These are phyloP conservation scores for Physcomitrium patens DNA, from an alignment of 225 moss, liverwort and hornwort species.

Conservation along the genomic window DNA sequence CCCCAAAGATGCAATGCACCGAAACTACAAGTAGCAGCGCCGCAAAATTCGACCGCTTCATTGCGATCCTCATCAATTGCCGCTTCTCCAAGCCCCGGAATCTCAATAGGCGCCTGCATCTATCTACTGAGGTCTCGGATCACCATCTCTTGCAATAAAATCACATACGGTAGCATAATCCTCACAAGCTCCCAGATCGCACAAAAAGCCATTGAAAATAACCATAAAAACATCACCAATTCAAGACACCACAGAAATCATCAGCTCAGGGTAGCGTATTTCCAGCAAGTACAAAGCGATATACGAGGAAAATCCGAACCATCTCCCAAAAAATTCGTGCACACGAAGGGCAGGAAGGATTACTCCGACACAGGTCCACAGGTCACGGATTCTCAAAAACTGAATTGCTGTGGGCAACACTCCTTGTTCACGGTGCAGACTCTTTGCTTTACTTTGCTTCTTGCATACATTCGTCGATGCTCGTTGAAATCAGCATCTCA, in stretches of 20 bases:
- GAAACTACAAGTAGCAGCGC: slow-evolving; percentile 26
- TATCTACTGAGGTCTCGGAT: neutral
- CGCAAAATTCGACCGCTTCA: slow-evolving; percentile 28
- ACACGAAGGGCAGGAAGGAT: too few relatives aligned
- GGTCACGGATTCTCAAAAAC: too few relatives aligned
- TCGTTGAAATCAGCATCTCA: too few relatives aligned
- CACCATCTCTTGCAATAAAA: neutral
- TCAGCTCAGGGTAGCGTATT: too few relatives aligned
- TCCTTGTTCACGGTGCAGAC: too few relatives aligned
- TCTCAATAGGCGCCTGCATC: slow-evolving; percentile 24
- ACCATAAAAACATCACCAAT: neutral
- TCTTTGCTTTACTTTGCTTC: too few relatives aligned
- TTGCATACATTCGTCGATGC: too few relatives aligned
- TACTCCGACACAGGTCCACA: too few relatives aligned
- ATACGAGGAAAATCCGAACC: too few relatives aligned
- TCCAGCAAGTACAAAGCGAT: neutral
- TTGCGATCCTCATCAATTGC: slow-evolving; percentile 8
- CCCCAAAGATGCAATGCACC: slow-evolving; percentile 14
- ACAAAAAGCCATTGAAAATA: neutral
- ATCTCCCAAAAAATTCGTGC: too few relatives aligned
- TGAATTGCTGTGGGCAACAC: too few relatives aligned
- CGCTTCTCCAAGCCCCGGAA: slow-evolving; percentile 21
- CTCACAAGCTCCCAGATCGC: neutral
- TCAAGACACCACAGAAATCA: neutral
- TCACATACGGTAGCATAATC: neutral